phyloP scores from a whole-genome alignment of 2,329 filamentous ascomycete species.

The Colletotrichum filicis region DNA sequence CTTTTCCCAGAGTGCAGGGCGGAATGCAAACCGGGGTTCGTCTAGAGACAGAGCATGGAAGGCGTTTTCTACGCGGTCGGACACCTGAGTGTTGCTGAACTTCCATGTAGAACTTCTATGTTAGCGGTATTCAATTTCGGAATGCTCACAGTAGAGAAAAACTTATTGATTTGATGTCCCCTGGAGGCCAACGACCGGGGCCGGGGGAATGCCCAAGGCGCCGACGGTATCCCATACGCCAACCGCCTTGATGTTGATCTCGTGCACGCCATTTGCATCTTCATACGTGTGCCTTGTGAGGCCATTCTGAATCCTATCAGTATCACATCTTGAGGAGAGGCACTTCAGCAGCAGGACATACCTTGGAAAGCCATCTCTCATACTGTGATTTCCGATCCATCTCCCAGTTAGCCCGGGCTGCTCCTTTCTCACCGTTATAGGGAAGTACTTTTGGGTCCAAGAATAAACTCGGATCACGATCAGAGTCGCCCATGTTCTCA shows the following conservation, averaged over 20 bases:
- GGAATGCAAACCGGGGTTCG: slow-evolving; percentile 64
- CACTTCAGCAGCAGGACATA: slow-evolving; percentile 37
- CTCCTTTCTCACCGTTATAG: slow-evolving; percentile 50
- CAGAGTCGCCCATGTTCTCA: slow-evolving; percentile 56
- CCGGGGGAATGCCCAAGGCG: slow-evolving; percentile 54
- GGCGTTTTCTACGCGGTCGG: slow-evolving; percentile 63
- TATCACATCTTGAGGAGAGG: background rate
- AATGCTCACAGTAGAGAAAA: slow-evolving; percentile 55
- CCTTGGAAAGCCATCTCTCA: slow-evolving; percentile 53
- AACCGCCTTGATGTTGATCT: slow-evolving; percentile 46
- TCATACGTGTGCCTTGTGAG: slow-evolving; percentile 50
- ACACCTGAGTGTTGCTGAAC: slow-evolving; percentile 65
- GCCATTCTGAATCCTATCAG: background rate
- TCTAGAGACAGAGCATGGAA: slow-evolving; percentile 70
- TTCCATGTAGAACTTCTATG: slow-evolving; percentile 44
- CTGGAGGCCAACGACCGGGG: slow-evolving; percentile 25
- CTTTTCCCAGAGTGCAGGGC: slow-evolving; percentile 65
- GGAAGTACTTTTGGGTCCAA: slow-evolving; percentile 60
- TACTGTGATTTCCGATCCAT: slow-evolving; percentile 43
- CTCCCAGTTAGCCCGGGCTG: slow-evolving; percentile 37
- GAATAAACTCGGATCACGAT: slow-evolving; percentile 57
- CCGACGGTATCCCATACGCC: slow-evolving; percentile 57
- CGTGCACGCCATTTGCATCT: slow-evolving; percentile 46
- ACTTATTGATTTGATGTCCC: slow-evolving; percentile 53
- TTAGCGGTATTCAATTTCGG: slow-evolving; percentile 37